phyloP scores from a whole-genome alignment of 352 stramenopile species.

The Phytopythium helicoides region DNA sequence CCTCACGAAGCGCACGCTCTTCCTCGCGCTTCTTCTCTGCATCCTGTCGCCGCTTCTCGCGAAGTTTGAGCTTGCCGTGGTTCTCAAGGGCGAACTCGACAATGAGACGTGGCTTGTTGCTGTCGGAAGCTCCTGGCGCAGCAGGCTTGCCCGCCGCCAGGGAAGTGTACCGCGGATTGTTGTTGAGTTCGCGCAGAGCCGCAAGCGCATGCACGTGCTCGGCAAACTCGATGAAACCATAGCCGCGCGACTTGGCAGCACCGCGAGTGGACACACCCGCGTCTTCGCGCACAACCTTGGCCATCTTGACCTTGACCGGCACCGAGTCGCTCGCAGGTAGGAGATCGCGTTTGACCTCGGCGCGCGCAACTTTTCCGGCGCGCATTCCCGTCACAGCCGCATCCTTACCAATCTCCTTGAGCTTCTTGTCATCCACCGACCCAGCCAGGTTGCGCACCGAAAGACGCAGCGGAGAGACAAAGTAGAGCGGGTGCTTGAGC shows the following conservation, averaged over 20 bases:
- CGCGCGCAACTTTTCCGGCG: conserved; percentile 66
- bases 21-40: conserved; percentile 71
- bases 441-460: conserved; percentile 92
- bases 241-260: conserved; percentile 50
- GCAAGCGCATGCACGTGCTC: conserved; percentile 95
- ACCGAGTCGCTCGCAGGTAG: conserved; percentile 27
- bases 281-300: conserved; percentile 82
- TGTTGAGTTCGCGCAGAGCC: conserved; percentile 96
- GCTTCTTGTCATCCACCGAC: conserved; percentile 84
- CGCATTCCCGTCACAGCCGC: conserved; percentile 68
- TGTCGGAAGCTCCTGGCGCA: conserved; percentile 33
- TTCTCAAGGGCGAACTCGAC: conserved; percentile 90
- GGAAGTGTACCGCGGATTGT: conserved; percentile 92
- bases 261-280: conserved; percentile 42
- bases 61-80: conserved; percentile 84
- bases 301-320: conserved; percentile 77
- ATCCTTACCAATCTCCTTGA: conserved; percentile 90
- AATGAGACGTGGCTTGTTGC: conserved; percentile 78
- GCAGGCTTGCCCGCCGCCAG: conserved; percentile 51
- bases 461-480: conserved; percentile 94
- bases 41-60: conserved; percentile 70
- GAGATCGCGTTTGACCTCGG: conserved; percentile 80
- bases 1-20: conserved; percentile 58
- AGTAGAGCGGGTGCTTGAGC: conserved; percentile 96
- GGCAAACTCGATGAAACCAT: conserved; percentile 97